Percentiles rank a stretch among this genome's conserved stretches.
These are phyloP conservation scores for Plasmopara muralis DNA, from an alignment of 352 stramenopile species.

Conservation along the genomic window DNA sequence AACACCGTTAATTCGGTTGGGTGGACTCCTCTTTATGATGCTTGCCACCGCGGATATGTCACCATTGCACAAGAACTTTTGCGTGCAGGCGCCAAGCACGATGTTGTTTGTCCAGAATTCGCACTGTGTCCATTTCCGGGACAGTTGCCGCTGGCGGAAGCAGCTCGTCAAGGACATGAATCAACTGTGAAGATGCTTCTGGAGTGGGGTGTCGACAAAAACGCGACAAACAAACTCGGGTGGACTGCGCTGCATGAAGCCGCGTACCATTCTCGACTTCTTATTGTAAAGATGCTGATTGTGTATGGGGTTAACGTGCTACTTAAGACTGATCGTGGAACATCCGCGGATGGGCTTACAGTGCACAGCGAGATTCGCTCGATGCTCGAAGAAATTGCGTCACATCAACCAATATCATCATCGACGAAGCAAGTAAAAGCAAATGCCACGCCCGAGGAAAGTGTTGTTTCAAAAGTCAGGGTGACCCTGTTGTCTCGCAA, in stretches of 20 bases:
- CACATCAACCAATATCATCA: constrained; percentile 24
- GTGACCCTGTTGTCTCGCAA: constrained; percentile 50
- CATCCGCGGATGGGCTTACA: constrained; percentile 62
- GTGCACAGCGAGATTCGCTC: constrained; percentile 70
- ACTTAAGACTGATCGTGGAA: constrained; percentile 57
- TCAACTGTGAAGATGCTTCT: constrained; percentile 66
- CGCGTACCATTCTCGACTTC: constrained; percentile 69
- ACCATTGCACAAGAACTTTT: constrained; percentile 57
- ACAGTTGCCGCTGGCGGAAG: constrained; percentile 58
- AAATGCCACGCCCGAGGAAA: constrained; percentile 25
- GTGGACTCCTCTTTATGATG: constrained; percentile 73
- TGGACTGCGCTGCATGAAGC: constrained; percentile 79
- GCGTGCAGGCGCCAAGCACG: constrained; percentile 49
- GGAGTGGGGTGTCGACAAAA: constrained; percentile 76
- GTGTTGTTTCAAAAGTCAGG: constrained; percentile 29
- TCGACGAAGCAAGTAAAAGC: constrained; percentile 11
- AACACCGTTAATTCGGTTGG: constrained; percentile 66
- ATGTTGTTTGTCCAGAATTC: constrained; percentile 73
- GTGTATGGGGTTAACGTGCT: constrained; percentile 72
- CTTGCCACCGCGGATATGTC: constrained; percentile 64
- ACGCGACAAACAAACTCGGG: constrained; percentile 57
- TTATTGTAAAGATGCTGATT: constrained; percentile 67
- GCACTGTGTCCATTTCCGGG: constrained; percentile 68
- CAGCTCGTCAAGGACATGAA: constrained; percentile 54
- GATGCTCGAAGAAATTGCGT: constrained; percentile 69